Conservation (phyloP, 2,329 filamentous ascomycete genomes). For the Trichoderma atroviride region DNA sequence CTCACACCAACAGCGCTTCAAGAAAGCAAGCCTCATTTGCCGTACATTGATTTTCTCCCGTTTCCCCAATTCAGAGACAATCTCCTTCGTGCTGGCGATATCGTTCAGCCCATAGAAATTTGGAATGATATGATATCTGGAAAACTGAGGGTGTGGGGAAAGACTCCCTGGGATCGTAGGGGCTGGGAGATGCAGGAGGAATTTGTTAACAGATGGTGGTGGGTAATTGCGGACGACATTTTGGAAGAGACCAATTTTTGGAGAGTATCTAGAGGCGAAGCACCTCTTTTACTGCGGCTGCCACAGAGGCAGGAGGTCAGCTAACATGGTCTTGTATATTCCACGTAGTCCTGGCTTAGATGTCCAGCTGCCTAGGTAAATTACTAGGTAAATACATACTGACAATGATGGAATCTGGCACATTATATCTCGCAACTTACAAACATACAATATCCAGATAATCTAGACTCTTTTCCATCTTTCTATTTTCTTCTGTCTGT, state of each 20-base stretch:
- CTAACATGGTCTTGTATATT: background rate
- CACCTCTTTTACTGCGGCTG: background rate
- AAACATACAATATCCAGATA: background rate
- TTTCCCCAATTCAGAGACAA: slow-evolving; percentile 6
- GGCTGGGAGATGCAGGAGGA: slow-evolving; percentile 18
- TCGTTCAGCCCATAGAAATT: background rate
- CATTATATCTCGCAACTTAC: background rate
- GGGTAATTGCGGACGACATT: slow-evolving; percentile 5
- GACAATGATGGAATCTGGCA: background rate
- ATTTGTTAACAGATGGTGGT: slow-evolving; percentile 2
- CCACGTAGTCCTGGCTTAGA: background rate
- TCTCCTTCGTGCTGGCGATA: slow-evolving; percentile 1
- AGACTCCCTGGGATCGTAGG: slow-evolving; percentile 12
- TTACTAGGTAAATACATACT: background rate
- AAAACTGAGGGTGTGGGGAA: background rate
- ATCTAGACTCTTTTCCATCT: background rate
- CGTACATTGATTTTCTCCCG: slow-evolving; percentile 4
- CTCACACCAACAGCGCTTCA: slow-evolving; percentile 3
- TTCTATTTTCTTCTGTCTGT: background rate
- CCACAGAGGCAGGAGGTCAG: background rate
- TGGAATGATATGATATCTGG: slow-evolving; percentile 6
- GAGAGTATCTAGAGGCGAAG: slow-evolving; percentile 11
- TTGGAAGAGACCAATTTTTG: slow-evolving; percentile 16
- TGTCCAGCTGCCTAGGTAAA: background rate
- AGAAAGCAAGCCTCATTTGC: background rate